These are phyloP conservation scores for Fusarium abutilonis DNA, from an alignment of 2,329 filamentous ascomycete genomes.

Conservation along the genomic window DNA sequence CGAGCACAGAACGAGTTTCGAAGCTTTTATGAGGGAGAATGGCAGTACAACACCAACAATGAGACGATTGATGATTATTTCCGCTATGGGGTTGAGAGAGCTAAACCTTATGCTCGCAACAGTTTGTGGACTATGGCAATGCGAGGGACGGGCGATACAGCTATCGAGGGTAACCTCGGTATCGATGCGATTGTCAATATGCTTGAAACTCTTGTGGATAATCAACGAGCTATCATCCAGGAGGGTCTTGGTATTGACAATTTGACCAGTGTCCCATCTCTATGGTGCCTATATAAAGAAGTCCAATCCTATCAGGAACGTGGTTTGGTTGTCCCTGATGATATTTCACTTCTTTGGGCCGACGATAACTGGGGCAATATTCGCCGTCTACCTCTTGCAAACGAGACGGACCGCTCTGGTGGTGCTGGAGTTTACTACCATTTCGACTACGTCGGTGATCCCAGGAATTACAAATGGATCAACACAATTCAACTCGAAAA, in stretches of 20 bases:
- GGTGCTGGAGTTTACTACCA: conserved; percentile 70
- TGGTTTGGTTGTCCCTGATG: conserved; percentile 68
- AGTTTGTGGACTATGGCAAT: conserved; percentile 75
- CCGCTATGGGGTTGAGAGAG: conserved; percentile 70
- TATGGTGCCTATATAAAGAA: conserved; percentile 74
- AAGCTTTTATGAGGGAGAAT: conserved; percentile 66
- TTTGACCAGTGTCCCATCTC: conserved; percentile 52
- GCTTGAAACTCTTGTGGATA: conserved; percentile 36
- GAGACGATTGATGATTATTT: conserved; percentile 75
- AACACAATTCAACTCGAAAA: conserved; percentile 54
- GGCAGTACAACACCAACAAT: conserved; percentile 77
- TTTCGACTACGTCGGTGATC: conserved; percentile 71
- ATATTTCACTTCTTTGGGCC: conserved; percentile 70
- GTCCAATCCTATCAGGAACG: conserved; percentile 69
- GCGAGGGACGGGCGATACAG: conserved; percentile 75
- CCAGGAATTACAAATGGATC: conserved; percentile 70
- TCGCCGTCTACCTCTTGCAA: conserved; percentile 63
- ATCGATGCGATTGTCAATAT: conserved; percentile 56
- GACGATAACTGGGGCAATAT: conserved; percentile 73
- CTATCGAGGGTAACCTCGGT: conserved; percentile 60
- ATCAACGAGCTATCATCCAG: conserved; percentile 53
- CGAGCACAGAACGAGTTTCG: conserved; percentile 66
- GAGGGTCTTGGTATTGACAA: conserved; percentile 16
- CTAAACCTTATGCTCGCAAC: conserved; percentile 71
- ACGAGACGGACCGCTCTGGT: conserved; percentile 63